Conservation (phyloP, 257 asterid genomes). For the Fraxinus excelsior region DNA sequence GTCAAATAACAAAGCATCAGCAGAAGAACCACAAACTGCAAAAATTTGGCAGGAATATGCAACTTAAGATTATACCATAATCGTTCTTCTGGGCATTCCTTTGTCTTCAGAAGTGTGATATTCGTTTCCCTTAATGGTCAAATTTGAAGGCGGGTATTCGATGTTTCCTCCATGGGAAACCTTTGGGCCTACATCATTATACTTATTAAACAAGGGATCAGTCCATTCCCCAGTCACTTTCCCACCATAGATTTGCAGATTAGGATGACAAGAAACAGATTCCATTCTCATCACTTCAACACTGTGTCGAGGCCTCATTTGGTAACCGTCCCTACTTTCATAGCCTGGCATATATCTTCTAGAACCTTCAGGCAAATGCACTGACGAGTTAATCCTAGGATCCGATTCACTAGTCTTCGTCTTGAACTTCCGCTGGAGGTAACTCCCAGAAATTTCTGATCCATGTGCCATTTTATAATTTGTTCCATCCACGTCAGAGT, state of each 20-base stretch:
- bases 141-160: constrained; percentile 38
- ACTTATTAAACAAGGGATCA: neutral
- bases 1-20: constrained; percentile 26
- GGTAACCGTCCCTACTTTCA: constrained; percentile 44
- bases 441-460: constrained; percentile 46
- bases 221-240: neutral
- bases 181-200: constrained; percentile 1
- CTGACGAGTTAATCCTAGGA: constrained; percentile 20
- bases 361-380: constrained; percentile 47
- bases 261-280: constrained; percentile 39
- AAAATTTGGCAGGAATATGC: constrained; percentile 2
- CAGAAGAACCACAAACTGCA: constrained; percentile 20
- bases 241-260: neutral
- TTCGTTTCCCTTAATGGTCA: constrained; percentile 28
- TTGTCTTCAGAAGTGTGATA: constrained; percentile 32
- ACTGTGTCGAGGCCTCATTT: constrained; percentile 25
- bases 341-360: constrained; percentile 33
- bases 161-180: neutral
- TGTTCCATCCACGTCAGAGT: constrained; percentile 27
- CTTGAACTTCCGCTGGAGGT: constrained; percentile 40
- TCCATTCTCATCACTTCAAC: constrained; percentile 20
- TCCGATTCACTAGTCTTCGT: constrained; percentile 36
- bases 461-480: constrained; percentile 37
- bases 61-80: constrained; percentile 39
- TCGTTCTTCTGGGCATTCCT: constrained; percentile 34